Base-by-base conservation (phyloP, 1,284 basidiomycete genomes). In the Cystobasidium pallidum region DNA sequence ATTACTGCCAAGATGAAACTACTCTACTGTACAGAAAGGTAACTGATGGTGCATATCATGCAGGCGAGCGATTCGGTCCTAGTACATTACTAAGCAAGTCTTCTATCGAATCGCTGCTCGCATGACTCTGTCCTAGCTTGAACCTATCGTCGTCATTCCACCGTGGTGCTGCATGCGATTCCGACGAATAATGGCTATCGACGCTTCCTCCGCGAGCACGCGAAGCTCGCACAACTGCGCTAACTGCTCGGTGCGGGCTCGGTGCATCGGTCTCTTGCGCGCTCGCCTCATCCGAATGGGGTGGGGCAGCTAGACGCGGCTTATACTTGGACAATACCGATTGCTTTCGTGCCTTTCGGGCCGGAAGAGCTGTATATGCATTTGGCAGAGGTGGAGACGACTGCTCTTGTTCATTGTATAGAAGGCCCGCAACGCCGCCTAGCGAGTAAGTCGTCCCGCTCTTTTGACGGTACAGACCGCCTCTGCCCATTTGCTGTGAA, bases 361-460 rank as follows among this genome's bases (percentile, higher is more conserved):
- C 43, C 26, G 67, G 58, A n/a, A 70, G 28, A 8, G 49, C 32
- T 19, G 67, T 70, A 43, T 51, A 62, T 24, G 41, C 49, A 10
- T 49, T 36, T n/a, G 43, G 30, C 45, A 47, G 8, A 7, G 62
- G 34, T 24, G 43, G 45, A 17, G 21, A 24, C 24, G 24, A 39
- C 43, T 36, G 32, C 6, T 45, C 43, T 21, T 62, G 57, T 3
- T 62, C 58, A 17, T 15, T 61, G 41, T 70, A 70, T 7, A 70
- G 47, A 21, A 70, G 28, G 3, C 67, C 67, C 2, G 67, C 67
- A 41, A 62, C 59, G 13, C 67, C 67, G 13, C 43, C 59, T 26
- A 70, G 67, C 15, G 67, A 70, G 36, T 70, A 70, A 8, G 67
- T 70, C 2, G 67, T 70, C 7, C 67, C 67, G 58, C 67, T 70